These are phyloP conservation scores for Russula sp. DNA, from an alignment of 768 basidiomycete species.

Conservation along the genomic window DNA sequence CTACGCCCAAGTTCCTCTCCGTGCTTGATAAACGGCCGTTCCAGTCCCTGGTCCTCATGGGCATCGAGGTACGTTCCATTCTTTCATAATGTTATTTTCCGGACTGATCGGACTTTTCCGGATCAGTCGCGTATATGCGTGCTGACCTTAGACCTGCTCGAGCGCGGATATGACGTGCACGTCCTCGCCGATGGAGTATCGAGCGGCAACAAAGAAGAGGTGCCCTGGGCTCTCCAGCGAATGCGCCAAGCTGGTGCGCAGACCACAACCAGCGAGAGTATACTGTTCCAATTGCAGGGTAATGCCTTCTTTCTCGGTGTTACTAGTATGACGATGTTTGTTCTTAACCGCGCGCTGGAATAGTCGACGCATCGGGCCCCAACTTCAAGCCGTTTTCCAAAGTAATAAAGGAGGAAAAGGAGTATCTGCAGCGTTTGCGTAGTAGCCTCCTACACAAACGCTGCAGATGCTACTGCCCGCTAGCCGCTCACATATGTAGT, in stretches of 20 bases:
- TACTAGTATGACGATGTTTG: constrained; percentile 15
- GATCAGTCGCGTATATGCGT: constrained; percentile 83
- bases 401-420: constrained; percentile 76
- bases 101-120: constrained; percentile 3
- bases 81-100: background rate
- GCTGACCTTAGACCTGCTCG: constrained; percentile 64
- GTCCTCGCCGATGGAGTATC: constrained; percentile 84
- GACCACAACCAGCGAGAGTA: constrained; percentile 78
- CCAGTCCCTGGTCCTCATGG: constrained; percentile 70
- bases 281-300: constrained; percentile 76
- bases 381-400: constrained; percentile 70
- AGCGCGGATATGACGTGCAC: constrained; percentile 51
- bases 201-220: constrained; percentile 75
- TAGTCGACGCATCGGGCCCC: constrained; percentile 58
- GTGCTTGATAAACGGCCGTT: constrained; percentile 49
- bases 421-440: too few relatives aligned
- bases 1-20: constrained; percentile 59
- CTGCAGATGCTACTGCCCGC: constrained; percentile 37
- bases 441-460: constrained; percentile 48
- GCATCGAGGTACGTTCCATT: constrained; percentile 69
- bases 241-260: constrained; percentile 72
- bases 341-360: constrained; percentile 25
- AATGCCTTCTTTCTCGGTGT: constrained; percentile 28
- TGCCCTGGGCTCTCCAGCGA: constrained; percentile 67
- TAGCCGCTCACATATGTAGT: background rate